These are phyloP conservation scores for Candida dendrica DNA, from an alignment of 805 yeast genomes.

Conservation along the genomic window DNA sequence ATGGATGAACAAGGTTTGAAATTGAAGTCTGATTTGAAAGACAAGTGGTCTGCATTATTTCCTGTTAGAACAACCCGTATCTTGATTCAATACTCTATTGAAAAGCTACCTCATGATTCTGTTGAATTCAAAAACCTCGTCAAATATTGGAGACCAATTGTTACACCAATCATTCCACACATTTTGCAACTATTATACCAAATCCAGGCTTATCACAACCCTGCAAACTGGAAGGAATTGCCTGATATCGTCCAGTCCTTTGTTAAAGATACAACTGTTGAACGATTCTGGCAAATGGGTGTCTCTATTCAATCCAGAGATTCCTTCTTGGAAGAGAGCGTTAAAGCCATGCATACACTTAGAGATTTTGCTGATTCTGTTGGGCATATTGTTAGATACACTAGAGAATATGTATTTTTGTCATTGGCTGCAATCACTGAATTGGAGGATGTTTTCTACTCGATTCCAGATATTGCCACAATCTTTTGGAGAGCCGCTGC, in stretches of 20 bases:
- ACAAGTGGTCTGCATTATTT: constrained; percentile 89
- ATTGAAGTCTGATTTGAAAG: constrained; percentile 71
- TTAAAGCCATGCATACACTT: constrained; percentile 86
- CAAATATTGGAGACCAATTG: constrained; percentile 85
- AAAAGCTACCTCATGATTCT: constrained; percentile 74
- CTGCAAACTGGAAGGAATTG: constrained; percentile 80
- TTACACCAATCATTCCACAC: constrained; percentile 87
- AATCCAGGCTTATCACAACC: constrained; percentile 90
- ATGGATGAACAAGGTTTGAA: constrained; percentile 87
- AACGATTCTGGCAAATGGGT: constrained; percentile 98
- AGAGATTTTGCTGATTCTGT: constrained; percentile 97
- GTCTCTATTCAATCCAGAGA: constrained; percentile 91
- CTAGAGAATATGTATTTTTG: constrained; percentile 90
- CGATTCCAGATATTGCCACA: constrained; percentile 72
- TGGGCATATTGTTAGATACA: constrained; percentile 91
- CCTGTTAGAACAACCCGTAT: constrained; percentile 95
- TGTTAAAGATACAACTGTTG: constrained; percentile 83
- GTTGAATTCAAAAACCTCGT: constrained; percentile 63
- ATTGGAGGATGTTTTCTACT: constrained; percentile 82
- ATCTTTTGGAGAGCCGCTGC: constrained; percentile 83
- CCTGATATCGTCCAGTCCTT: constrained; percentile 89
- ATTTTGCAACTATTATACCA: constrained; percentile 81
- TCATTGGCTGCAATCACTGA: constrained; percentile 87
- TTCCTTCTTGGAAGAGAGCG: constrained; percentile 89
- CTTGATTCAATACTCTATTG: constrained; percentile 91